Conservation (phyloP, 192 early-diverging fungal species). For the Umbelopsis sp. region DNA sequence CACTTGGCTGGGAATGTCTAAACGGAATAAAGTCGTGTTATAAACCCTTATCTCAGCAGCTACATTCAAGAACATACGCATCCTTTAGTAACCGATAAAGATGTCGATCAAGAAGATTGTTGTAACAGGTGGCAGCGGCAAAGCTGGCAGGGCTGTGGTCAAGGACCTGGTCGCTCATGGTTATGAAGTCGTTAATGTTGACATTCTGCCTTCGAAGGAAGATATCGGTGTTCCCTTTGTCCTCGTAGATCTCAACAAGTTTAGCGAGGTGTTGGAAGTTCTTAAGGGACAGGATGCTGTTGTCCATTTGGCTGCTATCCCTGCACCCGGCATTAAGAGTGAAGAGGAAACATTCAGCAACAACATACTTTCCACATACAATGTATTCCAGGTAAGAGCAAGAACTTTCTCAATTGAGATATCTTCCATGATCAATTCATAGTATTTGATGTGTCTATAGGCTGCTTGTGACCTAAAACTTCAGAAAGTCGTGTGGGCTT, state of each 20-base stretch:
- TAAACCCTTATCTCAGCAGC: background rate
- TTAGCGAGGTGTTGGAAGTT: constrained; percentile 7
- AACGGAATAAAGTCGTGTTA: background rate
- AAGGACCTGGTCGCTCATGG: constrained; percentile 4
- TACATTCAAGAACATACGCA: constrained; percentile 5
- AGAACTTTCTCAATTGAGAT: background rate
- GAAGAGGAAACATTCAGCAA: constrained; percentile 10
- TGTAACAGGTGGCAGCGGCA: constrained; percentile 15
- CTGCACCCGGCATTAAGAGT: constrained; percentile 1
- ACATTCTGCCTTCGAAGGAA: constrained; percentile 13
- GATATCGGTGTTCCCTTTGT: constrained; percentile 1
- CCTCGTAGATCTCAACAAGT: constrained; percentile 6
- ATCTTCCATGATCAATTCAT: background rate
- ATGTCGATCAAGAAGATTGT: constrained; percentile 9
- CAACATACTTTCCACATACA: constrained; percentile 10
- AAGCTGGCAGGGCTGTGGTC: constrained; percentile 1
- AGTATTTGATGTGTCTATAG: background rate
- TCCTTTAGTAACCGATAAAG: background rate
- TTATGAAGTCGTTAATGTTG: constrained; percentile 10
- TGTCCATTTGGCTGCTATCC: constrained; percentile 1
- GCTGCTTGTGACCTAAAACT: constrained; percentile 22
- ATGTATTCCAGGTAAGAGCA: constrained; percentile 5
- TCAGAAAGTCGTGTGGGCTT: constrained; percentile 21
- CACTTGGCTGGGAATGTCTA: background rate
- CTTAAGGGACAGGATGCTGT: constrained; percentile 6